A percentile compares a stretch with the other conserved stretches of the same genome.
phyloP scores from a whole-genome alignment of 495 filamentous ascomycete species.

The Coniosporium apollinis region DNA sequence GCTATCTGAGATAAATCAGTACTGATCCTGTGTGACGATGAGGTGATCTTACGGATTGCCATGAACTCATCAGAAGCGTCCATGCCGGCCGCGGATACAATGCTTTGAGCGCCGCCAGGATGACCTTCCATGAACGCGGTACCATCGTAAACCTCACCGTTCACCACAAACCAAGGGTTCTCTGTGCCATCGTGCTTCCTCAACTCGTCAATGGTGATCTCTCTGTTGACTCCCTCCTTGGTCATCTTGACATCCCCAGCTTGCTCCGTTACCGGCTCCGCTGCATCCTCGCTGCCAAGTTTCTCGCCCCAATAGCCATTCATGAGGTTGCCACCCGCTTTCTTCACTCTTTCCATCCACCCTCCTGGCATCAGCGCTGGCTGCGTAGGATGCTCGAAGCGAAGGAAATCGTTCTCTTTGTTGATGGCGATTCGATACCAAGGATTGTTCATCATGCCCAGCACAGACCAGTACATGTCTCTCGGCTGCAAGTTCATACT shows the following conservation, averaged over 20 bases:
- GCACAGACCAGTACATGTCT: constrained; percentile 94
- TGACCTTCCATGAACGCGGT: constrained; percentile 70
- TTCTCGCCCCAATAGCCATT: constrained; percentile 85
- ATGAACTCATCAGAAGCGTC: constrained; percentile 91
- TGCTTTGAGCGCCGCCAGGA: constrained; percentile 80
- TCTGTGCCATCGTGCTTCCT: constrained; percentile 46
- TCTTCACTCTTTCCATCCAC: constrained; percentile 96
- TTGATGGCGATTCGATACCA: constrained; percentile 78
- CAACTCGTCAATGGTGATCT: constrained; percentile 57
- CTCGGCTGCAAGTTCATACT: constrained; percentile 72
- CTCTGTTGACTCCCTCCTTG: constrained; percentile 43
- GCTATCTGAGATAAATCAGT: constrained; percentile 39
- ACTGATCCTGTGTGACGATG: not conserved
- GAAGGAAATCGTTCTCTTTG: constrained; percentile 46
- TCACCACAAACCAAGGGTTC: constrained; percentile 80
- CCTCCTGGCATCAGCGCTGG: constrained; percentile 65
- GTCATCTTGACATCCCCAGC: constrained; percentile 66
- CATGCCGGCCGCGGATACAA: constrained; percentile 64
- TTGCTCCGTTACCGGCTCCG: constrained; percentile 24
- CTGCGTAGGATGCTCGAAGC: constrained; percentile 85
- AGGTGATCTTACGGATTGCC: constrained; percentile 62
- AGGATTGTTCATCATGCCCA: constrained; percentile 98
- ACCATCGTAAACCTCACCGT: constrained; percentile 87
- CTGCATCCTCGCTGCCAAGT: constrained; percentile 37
- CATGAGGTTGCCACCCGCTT: constrained; percentile 59